Evolutionary conservation across 2,329 filamentous ascomycete species (phyloP), one percentile per base, ranked within the genome.

Genomic region (Colletotrichum kahawae): DNA sequence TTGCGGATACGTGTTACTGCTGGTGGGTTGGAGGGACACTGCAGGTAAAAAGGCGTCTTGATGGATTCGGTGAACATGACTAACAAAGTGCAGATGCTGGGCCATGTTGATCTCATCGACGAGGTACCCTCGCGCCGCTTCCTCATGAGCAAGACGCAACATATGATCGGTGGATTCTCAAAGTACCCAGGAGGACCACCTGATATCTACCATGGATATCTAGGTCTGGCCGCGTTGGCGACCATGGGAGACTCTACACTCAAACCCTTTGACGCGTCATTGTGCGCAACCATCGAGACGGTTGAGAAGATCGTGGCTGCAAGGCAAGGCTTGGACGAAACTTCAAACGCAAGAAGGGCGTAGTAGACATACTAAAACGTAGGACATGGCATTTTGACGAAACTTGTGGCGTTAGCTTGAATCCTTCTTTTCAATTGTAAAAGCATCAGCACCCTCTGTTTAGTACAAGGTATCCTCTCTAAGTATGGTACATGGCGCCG

Each of bases 1-100:
- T 93, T 63, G 94, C 95, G 12, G 97, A 99, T 84, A 98, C 97
- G 1, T 99, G 97, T 85, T 99, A 99, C 83, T 93, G 92, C 27
- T 99, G 96, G 88, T 99, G 97, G 97, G 95, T 95, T 1, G 89
- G 90, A 5, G 95, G 92, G 3, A 92, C 95, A 2, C 81, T 91
- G 1, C 79, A 81, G 67, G 87, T 89, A 18, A 24, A 10, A 9
- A 21, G 8, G 5, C 48, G 6, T n/a, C 51, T 27, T 90, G 66
- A 82, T 83, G 74, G 87, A 89, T 83, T 79, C 82, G 64, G 16
- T 38, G 21, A 16, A 18, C 12, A 29, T 27, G 33, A 14, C 69
- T 68, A 33, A 77, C 31, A 38, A 74, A n/a, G n/a, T 54, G 4
- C 76, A 93, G 87, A 91, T 94, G 79, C 86, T 94, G 13, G 88